Evolutionary conservation across 805 yeast species (phyloP), one percentile per base, ranked within the genome.

Genomic region (Candida railenensis): DNA sequence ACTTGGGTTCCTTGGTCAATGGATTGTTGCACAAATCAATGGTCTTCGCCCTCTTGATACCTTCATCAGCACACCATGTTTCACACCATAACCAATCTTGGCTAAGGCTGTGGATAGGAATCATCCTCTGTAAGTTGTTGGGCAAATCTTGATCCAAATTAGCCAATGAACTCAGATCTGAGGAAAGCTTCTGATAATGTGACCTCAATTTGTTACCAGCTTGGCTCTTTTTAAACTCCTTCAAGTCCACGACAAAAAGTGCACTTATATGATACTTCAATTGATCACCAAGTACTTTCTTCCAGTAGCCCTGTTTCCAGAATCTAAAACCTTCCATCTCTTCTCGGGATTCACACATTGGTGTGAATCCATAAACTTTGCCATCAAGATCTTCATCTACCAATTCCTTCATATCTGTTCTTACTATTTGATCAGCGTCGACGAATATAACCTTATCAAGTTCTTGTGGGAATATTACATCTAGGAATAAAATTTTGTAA

Each of bases 251-350:
- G 5, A 90, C 87, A 57, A 82, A 90, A 19, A 87, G 71, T 0
- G 97, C 97, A 63, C 95, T 83, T 52, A 87, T 86, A 56, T 90
- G 95, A 62, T 89, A 87, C 47, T 81, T 85, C 30, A 73, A 68
- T 8, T 76, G 74, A 36, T 81, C 76, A 32, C 77, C 79, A 37
- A 92, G 68, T 21, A 76, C 74, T 2, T 74, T 73, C 48, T 80
- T 69, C 99, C 99, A 92, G 63, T 89, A 92, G 0, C 97, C 98
- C 50, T 81, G 79, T 57, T 89, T 85, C 99, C 98, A 94, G 67
- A 92, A 94, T 52, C 94, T 64, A 62, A 76, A 88, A 0, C 92
- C 95, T 59, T 87, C 92, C 85, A 84, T 85, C 54, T 87, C 95
- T 21, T 65, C 64, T 42, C 92, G 71, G 0, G 90, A 83, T 43